phyloP scores from a whole-genome alignment of 108 stramenopile species.

The Fragilaria crotonensis region DNA sequence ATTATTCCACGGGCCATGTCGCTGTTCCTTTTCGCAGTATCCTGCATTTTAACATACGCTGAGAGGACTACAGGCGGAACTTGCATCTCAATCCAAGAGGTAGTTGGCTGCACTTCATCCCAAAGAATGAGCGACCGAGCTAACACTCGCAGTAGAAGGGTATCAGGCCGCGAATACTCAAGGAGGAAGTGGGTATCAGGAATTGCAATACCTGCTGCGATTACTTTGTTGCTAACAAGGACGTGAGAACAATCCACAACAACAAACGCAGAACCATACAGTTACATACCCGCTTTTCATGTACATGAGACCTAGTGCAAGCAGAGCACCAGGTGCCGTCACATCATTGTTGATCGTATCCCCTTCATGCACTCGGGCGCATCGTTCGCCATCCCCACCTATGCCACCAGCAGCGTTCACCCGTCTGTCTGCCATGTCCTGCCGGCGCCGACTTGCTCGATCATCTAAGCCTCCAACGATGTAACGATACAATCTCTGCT shows the following conservation, averaged over 20 bases:
- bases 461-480: conserved; percentile 75
- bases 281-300: conserved; percentile 65
- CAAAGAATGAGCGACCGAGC: conserved; percentile 89
- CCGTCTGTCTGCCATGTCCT: conserved; percentile 36
- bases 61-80: conserved; percentile 62
- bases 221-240: conserved; percentile 37
- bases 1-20: background rate
- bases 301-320: conserved; percentile 91
- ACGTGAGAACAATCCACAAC: background rate
- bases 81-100: conserved; percentile 75
- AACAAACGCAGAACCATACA: background rate
- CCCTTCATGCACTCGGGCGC: conserved; percentile 82
- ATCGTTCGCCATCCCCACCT: conserved; percentile 50
- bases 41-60: conserved; percentile 51
- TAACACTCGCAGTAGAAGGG: conserved; percentile 85
- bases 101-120: conserved; percentile 77
- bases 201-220: conserved; percentile 73
- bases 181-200: conserved; percentile 91
- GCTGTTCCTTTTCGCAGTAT: conserved; percentile 20
- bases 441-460: conserved; percentile 26
- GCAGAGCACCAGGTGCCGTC: conserved; percentile 91
- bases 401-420: conserved; percentile 18
- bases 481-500: conserved; percentile 85
- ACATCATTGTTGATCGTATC: conserved; percentile 88
- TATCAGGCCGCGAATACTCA: conserved; percentile 90